phyloP scores from a whole-genome alignment of 192 early-diverging fungal genomes.

The Rhizophagus clarus region DNA sequence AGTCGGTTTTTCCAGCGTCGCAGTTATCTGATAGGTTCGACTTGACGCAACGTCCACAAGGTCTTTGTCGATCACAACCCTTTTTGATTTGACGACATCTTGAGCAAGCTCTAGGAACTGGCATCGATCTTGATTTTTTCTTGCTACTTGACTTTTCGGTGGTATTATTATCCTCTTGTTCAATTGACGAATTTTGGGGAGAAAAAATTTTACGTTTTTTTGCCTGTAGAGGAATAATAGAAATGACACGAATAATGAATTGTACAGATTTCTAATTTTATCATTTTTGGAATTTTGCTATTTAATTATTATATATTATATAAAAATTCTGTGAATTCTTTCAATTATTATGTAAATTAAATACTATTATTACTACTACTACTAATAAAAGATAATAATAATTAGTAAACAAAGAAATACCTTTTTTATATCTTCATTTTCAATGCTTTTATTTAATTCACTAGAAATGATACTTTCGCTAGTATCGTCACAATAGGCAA shows the following conservation, averaged over 20 bases:
- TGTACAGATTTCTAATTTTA: background rate
- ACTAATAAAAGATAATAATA: background rate
- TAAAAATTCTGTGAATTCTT: background rate
- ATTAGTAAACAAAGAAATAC: background rate
- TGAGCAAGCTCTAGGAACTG: background rate
- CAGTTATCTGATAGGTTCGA: background rate
- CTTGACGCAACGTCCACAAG: slow-evolving; percentile 8
- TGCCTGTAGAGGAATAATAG: background rate
- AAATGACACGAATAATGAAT: background rate
- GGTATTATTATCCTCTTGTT: background rate
- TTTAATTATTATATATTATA: background rate
- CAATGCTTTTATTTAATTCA: background rate
- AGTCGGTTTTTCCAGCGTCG: background rate
- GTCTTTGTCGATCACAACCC: slow-evolving; percentile 3
- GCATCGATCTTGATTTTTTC: background rate
- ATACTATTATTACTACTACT: background rate
- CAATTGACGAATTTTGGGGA: background rate
- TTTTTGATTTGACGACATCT: slow-evolving; percentile 20
- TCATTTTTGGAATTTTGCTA: background rate
- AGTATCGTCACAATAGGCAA: background rate
- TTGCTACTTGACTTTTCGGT: background rate
- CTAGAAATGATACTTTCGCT: background rate
- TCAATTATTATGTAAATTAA: background rate
- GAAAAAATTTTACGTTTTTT: background rate
- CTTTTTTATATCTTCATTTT: background rate